These are phyloP conservation scores for Yarrowia porcina DNA, from an alignment of 805 yeast species.

Conservation along the genomic window DNA sequence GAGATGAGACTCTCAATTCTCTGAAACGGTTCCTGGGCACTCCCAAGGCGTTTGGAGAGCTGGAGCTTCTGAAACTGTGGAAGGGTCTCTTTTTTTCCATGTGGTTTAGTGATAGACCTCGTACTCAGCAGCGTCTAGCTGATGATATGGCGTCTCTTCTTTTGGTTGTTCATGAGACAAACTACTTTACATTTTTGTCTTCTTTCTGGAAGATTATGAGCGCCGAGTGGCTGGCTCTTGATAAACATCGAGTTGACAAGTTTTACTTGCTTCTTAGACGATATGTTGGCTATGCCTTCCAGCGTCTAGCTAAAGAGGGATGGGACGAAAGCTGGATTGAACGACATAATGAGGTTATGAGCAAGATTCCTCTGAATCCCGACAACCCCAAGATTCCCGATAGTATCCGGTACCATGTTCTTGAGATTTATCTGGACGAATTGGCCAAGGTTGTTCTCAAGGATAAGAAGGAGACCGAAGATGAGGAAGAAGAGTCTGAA, in stretches of 20 bases:
- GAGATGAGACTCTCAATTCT: slow-evolving; percentile 70
- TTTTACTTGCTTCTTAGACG: slow-evolving; percentile 77
- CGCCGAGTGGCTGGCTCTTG: slow-evolving; percentile 81
- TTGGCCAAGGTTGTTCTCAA: slow-evolving; percentile 62
- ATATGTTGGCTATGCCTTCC: slow-evolving; percentile 62
- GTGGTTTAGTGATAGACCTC: slow-evolving; percentile 96
- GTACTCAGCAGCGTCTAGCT: slow-evolving; percentile 85
- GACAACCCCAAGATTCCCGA: slow-evolving; percentile 60
- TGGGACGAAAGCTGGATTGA: slow-evolving; percentile 55
- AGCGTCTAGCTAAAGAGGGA: slow-evolving; percentile 48
- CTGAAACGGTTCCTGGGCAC: slow-evolving; percentile 56
- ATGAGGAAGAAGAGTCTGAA: slow-evolving; percentile 33
- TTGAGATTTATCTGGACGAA: slow-evolving; percentile 83
- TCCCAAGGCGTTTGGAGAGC: slow-evolving; percentile 41
- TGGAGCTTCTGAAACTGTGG: slow-evolving; percentile 83
- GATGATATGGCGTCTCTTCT: slow-evolving; percentile 58
- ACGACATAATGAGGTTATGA: slow-evolving; percentile 43
- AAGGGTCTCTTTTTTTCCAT: slow-evolving; percentile 90
- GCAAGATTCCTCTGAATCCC: slow-evolving; percentile 42
- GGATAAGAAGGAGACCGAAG: slow-evolving; percentile 40
- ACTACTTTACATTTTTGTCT: slow-evolving; percentile 52
- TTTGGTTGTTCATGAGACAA: slow-evolving; percentile 38
- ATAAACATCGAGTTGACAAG: slow-evolving; percentile 82
- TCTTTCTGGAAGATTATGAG: slow-evolving; percentile 80
- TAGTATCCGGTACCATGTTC: slow-evolving; percentile 78